Evolutionary conservation across 2,329 filamentous ascomycete species (phyloP).

Genomic region (Ciborinia camelliae): DNA sequence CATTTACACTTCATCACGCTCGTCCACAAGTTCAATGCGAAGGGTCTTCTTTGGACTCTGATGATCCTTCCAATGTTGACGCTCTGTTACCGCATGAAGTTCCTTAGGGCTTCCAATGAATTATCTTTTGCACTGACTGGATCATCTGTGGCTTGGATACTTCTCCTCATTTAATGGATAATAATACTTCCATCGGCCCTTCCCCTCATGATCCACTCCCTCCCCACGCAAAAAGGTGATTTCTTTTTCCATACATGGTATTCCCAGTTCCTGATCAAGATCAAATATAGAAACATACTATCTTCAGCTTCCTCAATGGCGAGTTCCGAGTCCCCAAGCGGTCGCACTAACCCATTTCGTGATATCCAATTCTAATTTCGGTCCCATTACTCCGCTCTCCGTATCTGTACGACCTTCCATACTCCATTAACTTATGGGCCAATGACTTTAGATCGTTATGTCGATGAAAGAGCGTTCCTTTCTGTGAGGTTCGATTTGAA

Average conservation of each 20-base stretch:
- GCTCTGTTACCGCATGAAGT: constrained; percentile 2
- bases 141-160: constrained; percentile 12
- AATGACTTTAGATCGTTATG: constrained; percentile 8
- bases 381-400: constrained; percentile 6
- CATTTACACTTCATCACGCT: constrained; percentile 9
- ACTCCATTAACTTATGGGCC: background rate
- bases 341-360: background rate
- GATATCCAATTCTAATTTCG: constrained; percentile 6
- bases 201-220: constrained; percentile 4
- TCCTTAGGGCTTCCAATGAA: background rate
- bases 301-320: constrained; percentile 10
- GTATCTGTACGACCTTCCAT: background rate
- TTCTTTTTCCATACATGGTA: constrained; percentile 1
- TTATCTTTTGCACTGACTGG: constrained; percentile 7
- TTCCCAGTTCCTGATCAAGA: background rate
- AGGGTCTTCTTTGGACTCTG: background rate
- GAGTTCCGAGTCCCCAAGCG: constrained; percentile 16
- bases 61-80: background rate
- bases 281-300: constrained; percentile 13
- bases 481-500: constrained; percentile 6
- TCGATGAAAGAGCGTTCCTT: constrained; percentile 10
- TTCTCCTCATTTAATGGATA: constrained; percentile 1
- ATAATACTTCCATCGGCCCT: background rate
- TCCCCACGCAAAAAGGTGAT: constrained; percentile 1
- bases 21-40: background rate